Conservation (phyloP, 164 flowering plant genomes). For the Stephania japonica region DNA sequence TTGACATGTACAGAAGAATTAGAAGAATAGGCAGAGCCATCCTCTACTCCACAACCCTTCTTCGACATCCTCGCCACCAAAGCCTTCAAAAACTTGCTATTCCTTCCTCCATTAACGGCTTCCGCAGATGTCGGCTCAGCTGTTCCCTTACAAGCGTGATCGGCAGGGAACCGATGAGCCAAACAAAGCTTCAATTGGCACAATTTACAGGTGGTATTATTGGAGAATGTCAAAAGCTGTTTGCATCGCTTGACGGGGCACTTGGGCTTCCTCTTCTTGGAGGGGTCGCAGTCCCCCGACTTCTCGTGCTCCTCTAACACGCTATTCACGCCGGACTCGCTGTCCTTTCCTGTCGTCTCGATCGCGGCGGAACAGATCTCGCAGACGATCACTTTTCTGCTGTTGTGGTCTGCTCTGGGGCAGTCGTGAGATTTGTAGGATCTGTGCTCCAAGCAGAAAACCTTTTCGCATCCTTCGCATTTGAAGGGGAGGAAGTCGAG, state of each 20-base stretch:
- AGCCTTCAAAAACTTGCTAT: conserved; percentile 52
- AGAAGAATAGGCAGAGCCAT: not conserved
- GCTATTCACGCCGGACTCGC: conserved; percentile 32
- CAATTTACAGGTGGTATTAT: conserved; percentile 52
- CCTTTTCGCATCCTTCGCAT: conserved; percentile 63
- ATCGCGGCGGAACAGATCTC: conserved; percentile 60
- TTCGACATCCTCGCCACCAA: conserved; percentile 39
- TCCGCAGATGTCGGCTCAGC: conserved; percentile 1
- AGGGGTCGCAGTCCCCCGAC: conserved; percentile 73
- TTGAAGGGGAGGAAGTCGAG: conserved; percentile 89
- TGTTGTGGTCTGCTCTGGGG: conserved; percentile 46
- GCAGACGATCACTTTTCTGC: conserved; percentile 70
- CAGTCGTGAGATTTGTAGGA: conserved; percentile 68
- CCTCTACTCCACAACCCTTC: conserved; percentile 36
- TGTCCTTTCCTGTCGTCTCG: conserved; percentile 42
- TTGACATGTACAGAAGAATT: conserved; percentile 24
- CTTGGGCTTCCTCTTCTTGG: conserved; percentile 63
- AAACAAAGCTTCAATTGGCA: conserved; percentile 67
- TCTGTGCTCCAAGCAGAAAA: conserved; percentile 77
- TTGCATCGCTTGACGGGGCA: conserved; percentile 73
- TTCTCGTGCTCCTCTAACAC: conserved; percentile 45
- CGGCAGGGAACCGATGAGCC: conserved; percentile 74
- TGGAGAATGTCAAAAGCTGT: conserved; percentile 63
- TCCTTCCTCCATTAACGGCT: not conserved
- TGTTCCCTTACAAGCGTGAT: conserved; percentile 46